Percentiles rank a stretch among this genome's conserved stretches.
Conservation (phyloP, 2,329 filamentous ascomycete genomes). For the Stagonosporopsis cucurbitacearum region DNA sequence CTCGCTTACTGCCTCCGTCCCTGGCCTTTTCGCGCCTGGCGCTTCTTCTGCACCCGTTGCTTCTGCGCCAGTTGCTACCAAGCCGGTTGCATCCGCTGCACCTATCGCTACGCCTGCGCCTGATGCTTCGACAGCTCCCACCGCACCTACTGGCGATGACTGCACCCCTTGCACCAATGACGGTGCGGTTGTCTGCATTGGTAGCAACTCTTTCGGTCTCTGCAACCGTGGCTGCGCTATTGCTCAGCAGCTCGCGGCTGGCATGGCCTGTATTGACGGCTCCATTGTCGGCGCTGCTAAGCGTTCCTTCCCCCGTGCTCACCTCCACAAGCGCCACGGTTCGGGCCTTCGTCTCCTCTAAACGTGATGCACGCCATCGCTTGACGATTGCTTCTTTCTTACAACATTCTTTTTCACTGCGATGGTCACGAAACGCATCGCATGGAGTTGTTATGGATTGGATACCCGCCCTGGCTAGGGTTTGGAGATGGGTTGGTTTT, state of each 20-base stretch:
- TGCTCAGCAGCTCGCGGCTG: slow-evolving; percentile 49
- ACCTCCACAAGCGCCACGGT: slow-evolving; percentile 40
- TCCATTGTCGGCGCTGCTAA: slow-evolving; percentile 26
- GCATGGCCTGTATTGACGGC: slow-evolving; percentile 51
- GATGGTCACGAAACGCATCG: slow-evolving; percentile 26
- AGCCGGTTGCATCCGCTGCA: not conserved
- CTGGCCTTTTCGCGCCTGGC: slow-evolving; percentile 31
- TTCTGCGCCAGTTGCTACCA: slow-evolving; percentile 3
- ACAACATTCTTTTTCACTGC: slow-evolving; percentile 13
- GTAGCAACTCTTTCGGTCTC: slow-evolving; percentile 51
- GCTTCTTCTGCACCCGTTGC: slow-evolving; percentile 37
- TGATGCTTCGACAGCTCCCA: slow-evolving; percentile 7
- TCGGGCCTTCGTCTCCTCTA: slow-evolving; percentile 30
- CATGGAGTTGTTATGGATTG: slow-evolving; percentile 31
- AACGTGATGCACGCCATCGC: slow-evolving; percentile 11
- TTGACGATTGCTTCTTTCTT: slow-evolving; percentile 4
- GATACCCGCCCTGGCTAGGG: slow-evolving; percentile 18
- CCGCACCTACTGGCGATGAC: slow-evolving; percentile 19
- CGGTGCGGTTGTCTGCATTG: slow-evolving; percentile 54
- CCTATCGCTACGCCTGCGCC: slow-evolving; percentile 25
- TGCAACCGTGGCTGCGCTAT: slow-evolving; percentile 54
- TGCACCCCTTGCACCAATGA: slow-evolving; percentile 49
- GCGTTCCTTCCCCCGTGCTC: slow-evolving; percentile 36
- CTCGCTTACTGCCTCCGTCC: slow-evolving; percentile 4
- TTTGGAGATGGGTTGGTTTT: slow-evolving; percentile 23